Evolutionary conservation across 1,284 basidiomycete genomes (phyloP), one percentile per base, ranked within the genome.

Genomic region (Trichosporon inkin): DNA sequence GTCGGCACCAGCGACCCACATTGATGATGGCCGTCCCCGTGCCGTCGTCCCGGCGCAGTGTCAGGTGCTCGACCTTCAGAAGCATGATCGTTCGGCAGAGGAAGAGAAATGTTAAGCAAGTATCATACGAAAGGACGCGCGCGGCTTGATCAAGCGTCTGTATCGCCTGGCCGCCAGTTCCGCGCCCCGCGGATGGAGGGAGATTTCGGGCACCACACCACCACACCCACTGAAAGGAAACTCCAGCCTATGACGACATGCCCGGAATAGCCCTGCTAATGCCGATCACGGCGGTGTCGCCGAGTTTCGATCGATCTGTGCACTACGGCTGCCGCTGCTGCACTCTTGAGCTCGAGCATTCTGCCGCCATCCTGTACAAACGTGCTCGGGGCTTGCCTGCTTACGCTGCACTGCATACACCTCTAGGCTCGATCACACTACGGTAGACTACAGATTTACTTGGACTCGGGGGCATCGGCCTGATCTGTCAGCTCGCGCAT

Each of bases 1-100:
- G 22, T 14, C 5, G 41, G 17, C 22, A 6, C 8, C 16, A 28
- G 17, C 14, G 16, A 60, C 68, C 38, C 49, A 71, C 73, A 47
- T 72, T 66, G n/a, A 75, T 54, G 51, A 75, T 72, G 3, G 73
- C 71, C 8, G 68, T 67, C 2, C 73, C 73, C 3, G 63, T 63
- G 10, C 72, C 72, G 37, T 73, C 68, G 57, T 73, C 73, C 20
- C 71, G 62, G 19, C 73, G 56, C 3, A 72, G 57, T 0, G 70
- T 72, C 37, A 73, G 61, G 32, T 67, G 59, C 36, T 61, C 39
- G 28, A 72, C 65, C 10, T 62, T 58, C 1, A 73, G 60, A 16
- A 49, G 24, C 5, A 19, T 49, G 24, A 28, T 16, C 19, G 8
- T n/a, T 16, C 6, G 24, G 8, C 4, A 70, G 40, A 40, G 47